phyloP scores from a whole-genome alignment of 495 filamentous ascomycete species.

The Friedmanniomyces endolithicus region DNA sequence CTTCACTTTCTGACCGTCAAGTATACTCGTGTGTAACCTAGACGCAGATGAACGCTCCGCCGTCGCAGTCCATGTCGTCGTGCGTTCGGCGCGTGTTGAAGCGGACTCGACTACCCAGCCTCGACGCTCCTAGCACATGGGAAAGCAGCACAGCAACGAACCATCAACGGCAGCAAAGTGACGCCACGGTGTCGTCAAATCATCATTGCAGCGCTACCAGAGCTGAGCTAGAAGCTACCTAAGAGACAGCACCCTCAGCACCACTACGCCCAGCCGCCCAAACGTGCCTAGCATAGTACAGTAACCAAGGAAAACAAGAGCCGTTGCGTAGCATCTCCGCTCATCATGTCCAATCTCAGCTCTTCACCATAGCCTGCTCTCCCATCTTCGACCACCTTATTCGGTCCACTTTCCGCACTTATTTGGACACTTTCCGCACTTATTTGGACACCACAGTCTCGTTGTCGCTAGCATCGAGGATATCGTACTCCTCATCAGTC shows the following conservation, averaged over 20 bases:
- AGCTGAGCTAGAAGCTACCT: background rate
- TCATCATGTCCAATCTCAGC: background rate
- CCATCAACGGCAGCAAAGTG: no score
- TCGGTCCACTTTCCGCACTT: background rate
- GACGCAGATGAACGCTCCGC: no score
- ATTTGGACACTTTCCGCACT: background rate
- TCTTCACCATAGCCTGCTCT: background rate
- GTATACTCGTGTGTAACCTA: no score
- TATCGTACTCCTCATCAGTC: conserved; percentile 96
- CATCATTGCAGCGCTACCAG: background rate
- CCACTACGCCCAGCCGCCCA: background rate
- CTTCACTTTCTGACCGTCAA: no score
- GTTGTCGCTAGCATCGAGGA: conserved; percentile 89
- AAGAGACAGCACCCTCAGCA: background rate
- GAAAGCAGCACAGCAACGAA: no score
- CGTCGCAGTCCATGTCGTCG: no score
- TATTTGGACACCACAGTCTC: conserved; percentile 36
- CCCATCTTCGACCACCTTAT: background rate
- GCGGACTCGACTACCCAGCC: no score
- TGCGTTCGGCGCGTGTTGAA: no score
- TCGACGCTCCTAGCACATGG: no score
- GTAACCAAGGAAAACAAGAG: background rate
- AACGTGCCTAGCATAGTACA: background rate
- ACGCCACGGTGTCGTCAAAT: no score
- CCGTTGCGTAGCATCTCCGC: background rate